phyloP scores from a whole-genome alignment of 768 basidiomycete genomes.

The Tulasnella sp. region DNA sequence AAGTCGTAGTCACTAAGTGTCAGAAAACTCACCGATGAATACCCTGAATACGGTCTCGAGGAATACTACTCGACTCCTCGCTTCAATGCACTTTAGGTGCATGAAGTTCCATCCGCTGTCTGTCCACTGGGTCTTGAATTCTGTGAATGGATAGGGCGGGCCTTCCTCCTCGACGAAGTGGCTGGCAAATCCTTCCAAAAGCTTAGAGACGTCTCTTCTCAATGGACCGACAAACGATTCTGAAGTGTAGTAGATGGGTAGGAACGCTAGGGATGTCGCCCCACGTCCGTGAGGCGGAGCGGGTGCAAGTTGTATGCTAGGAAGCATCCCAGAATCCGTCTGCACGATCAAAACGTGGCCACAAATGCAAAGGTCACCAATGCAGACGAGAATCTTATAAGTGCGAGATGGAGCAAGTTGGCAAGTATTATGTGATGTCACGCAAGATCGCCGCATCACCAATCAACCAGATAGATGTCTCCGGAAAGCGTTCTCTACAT shows the following conservation, averaged over 20 bases:
- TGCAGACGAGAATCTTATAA: too few relatives aligned
- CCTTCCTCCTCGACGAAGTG: conserved; percentile 29
- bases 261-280: not conserved
- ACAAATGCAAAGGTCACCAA: too few relatives aligned
- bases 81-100: conserved; percentile 65
- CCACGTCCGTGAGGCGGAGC: not conserved
- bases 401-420: too few relatives aligned
- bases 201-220: conserved; percentile 48
- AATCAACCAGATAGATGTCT: conserved; percentile 36
- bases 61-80: conserved; percentile 52
- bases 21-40: conserved; percentile 47
- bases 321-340: not conserved
- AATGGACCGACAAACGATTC: conserved; percentile 57
- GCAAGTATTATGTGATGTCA: too few relatives aligned
- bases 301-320: conserved; percentile 8
- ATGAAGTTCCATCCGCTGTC: conserved; percentile 62
- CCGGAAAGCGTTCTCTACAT: conserved; percentile 72
- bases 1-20: not conserved
- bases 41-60: conserved; percentile 48
- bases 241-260: conserved; percentile 54
- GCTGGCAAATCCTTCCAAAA: conserved; percentile 46
- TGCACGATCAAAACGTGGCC: too few relatives aligned
- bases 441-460: too few relatives aligned
- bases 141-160: conserved; percentile 41
- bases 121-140: conserved; percentile 64